These are phyloP conservation scores for Backusella mclennaniae DNA, from an alignment of 192 early-diverging fungal species.

Conservation along the genomic window DNA sequence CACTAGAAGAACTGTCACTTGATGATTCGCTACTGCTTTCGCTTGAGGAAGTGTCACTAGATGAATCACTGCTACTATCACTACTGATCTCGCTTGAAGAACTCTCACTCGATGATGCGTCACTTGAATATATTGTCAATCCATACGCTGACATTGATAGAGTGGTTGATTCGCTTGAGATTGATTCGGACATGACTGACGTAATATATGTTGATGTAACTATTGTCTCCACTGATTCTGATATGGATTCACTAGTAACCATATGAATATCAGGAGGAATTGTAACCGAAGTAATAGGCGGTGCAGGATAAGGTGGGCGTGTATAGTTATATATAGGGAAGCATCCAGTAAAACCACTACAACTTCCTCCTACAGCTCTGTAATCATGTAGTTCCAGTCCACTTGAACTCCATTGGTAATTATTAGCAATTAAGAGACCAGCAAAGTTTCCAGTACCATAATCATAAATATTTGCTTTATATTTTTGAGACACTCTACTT, in stretches of 20 bases:
- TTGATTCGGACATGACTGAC: not conserved
- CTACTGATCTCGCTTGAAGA: not conserved
- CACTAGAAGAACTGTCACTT: too few relatives aligned
- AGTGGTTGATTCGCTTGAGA: not conserved
- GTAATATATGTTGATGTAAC: not conserved
- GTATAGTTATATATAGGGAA: not conserved
- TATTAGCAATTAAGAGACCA: not conserved
- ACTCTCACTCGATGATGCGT: not conserved
- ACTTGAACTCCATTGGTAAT: not conserved
- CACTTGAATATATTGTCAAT: not conserved
- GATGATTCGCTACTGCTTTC: not conserved
- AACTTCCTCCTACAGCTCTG: not conserved
- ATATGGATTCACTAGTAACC: too few relatives aligned
- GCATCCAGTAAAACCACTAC: not conserved
- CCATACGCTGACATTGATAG: accelerated
- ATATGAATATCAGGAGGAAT: not conserved
- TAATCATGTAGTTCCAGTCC: slow-evolving; percentile 15
- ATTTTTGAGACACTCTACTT: not conserved
- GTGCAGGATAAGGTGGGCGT: not conserved
- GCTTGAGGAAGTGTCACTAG: not conserved
- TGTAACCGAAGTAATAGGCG: not conserved
- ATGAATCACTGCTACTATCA: not conserved
- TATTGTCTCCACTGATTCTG: not conserved
- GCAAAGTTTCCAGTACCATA: not conserved
- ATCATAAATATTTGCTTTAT: slow-evolving; percentile 3